Evolutionary conservation across 108 stramenopile species (phyloP), one percentile per base, ranked within the genome.

Genomic region (Cyclotella cryptica): DNA sequence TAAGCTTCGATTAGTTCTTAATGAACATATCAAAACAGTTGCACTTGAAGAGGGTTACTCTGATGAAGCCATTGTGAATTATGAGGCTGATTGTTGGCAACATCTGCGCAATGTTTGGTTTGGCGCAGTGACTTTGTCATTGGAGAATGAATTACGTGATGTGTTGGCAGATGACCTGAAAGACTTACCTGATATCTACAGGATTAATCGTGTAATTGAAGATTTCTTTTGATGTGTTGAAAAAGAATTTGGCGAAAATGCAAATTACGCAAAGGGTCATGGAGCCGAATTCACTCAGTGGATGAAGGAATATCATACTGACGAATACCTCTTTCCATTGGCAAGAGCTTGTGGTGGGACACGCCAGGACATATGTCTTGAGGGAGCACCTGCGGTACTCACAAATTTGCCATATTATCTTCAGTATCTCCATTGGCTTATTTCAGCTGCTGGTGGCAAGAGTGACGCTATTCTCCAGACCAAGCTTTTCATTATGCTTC

Each of bases 401-500:
- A 53, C 19, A 19, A 53, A 53, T n/a, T 6, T 53, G 15, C 52
- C 52, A 19, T 53, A 53, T 19, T 53, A 53, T n/a, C 52, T 53
- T 6, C 52, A 53, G 52, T 53, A 19, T 53, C n/a, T 53, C 18
- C 52, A 53, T 53, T 53, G 52, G 52, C 52, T 14, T n/a, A 53
- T 12, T 19, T n/a, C 52, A 7, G 52, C n/a, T 19, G 52, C n/a
- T 18, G 52, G 52, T n/a, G 52, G 52, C 10, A 67, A 67, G 18
- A 35, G 41, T 19, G 55, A 71, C 27, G 44, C 24, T 15, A 58
- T 71, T n/a, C n/a, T n/a, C n/a, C n/a, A n/a, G n/a, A n/a, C n/a
- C n/a, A n/a, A n/a, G n/a, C n/a, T n/a, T n/a, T 74, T 35, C 10
- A 62, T 62, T 64, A 53, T 63, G 45, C 22, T 74, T 26, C 18